Evolutionary conservation across 768 basidiomycete species (phyloP).

Genomic region (Mycena vulgaris): DNA sequence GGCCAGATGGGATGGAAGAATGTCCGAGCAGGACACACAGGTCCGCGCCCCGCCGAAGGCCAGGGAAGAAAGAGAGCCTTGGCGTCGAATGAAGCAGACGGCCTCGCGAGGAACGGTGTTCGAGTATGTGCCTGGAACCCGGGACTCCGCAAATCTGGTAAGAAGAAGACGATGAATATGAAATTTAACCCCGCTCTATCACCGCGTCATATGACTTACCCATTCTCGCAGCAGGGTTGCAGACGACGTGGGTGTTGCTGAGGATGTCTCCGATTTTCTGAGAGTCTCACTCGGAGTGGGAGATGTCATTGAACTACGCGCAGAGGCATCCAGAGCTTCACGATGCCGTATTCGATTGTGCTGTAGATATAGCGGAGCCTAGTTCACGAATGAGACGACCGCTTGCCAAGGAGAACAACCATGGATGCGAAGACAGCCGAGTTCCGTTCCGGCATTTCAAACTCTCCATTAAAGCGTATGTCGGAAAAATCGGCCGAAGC

Average conservation of each 20-base stretch:
- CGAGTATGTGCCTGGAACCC: neutral
- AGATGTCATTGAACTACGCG: neutral
- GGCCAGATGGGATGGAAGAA: conserved; percentile 1
- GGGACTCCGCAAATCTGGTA: conserved; percentile 8
- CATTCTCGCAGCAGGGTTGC: conserved; percentile 2
- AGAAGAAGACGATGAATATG: neutral
- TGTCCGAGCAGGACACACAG: neutral
- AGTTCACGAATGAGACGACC: no score
- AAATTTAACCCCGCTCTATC: conserved; percentile 8
- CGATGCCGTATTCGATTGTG: neutral
- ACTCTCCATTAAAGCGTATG: no score
- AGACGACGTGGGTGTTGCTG: neutral
- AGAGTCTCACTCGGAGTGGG: neutral
- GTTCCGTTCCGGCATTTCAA: no score
- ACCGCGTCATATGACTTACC: conserved; percentile 4
- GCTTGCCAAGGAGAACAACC: no score
- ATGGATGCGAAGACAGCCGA: no score
- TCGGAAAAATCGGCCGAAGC: no score
- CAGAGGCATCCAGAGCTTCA: neutral
- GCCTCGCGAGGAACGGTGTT: conserved; percentile 7
- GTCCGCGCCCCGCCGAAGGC: neutral
- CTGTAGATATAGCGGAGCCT: neutral
- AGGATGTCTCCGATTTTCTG: neutral
- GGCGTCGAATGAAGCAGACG: neutral
- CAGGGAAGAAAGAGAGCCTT: neutral